Base-by-base conservation (phyloP, 176 grass and related monocot genomes). In the Areca catechu region DNA sequence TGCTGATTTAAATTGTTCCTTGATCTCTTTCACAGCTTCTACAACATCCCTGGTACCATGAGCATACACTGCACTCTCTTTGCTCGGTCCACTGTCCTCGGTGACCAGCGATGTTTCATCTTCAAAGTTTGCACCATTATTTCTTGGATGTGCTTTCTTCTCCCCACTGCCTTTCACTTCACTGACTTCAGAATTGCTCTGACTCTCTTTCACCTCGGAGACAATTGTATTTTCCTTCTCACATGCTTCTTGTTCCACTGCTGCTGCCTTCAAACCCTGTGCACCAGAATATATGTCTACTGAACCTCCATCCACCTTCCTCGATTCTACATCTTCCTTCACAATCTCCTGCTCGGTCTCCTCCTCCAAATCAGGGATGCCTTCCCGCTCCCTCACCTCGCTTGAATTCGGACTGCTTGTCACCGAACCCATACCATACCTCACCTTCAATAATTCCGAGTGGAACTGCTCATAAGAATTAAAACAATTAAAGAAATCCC, bases 311-410 rank as follows among this genome's bases (percentile, higher is more conserved):
- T 0, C 71, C 5, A 73, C 72, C 25, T 86, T 79, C 74, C 63
- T 86, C 20, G 69, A 74, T 30, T 77, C 83, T 4, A 47, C 50
- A 3, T 78, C 74, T 37, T 65, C 79, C 76, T 77, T 73, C 61
- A 83, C 70, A 0, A 76, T 84, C 76, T 95, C 90, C 12, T 65
- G 76, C 48, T 95, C 90, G 4, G 90, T 89, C 58, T 95, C 90
- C 71, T 95, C 90, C 61, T 95, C 90, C 55, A 95, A 68, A 61
- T 95, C 86, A 47, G 90, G 90, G 43, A 95, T 95, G 19, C 86
- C 90, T 68, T 95, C 90, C 61, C 82, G 83, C 54, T 89, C 85
- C 63, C 90, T 83, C 25, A 95, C 76, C 73, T 95, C 90, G 48
- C 85, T 89, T 2, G 85, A 89, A 62, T 89, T 95, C 17, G 86